A percentile compares a stretch with the other conserved stretches of the same genome.
Evolutionary conservation across 495 filamentous ascomycete genomes (phyloP).

Genomic region (Xylaria nigripes): DNA sequence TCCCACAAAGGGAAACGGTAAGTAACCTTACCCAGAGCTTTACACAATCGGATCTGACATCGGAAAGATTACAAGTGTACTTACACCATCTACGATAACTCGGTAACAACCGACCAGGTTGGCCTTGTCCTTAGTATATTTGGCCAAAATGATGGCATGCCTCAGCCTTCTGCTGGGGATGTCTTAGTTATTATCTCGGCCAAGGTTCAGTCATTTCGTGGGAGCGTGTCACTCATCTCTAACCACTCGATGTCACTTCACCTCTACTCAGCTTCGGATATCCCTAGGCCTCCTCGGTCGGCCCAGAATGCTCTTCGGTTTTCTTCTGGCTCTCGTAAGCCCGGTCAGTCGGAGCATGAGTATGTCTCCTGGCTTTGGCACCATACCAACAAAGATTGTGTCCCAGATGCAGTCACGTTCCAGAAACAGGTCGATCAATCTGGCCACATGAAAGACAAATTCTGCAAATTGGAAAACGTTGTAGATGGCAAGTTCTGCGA

Average conservation of each 20-base stretch:
- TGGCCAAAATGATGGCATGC: constrained; percentile 31
- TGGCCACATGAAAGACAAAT: constrained; percentile 44
- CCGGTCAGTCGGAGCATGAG: constrained; percentile 19
- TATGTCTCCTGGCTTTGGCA: constrained; percentile 39
- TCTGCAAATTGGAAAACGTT: constrained; percentile 58
- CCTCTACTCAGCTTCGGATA: constrained; percentile 31
- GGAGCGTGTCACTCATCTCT: constrained; percentile 32
- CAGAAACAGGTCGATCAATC: constrained; percentile 29
- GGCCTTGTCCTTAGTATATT: constrained; percentile 38
- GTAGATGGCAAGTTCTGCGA: constrained; percentile 52
- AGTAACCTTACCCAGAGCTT: constrained; percentile 5
- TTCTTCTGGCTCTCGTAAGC: constrained; percentile 6
- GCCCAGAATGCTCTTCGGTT: constrained; percentile 26
- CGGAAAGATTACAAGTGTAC: constrained; percentile 33
- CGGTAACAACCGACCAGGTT: constrained; percentile 22
- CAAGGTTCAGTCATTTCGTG: constrained; percentile 30
- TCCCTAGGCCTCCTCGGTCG: constrained; percentile 31
- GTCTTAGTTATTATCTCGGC: constrained; percentile 33
- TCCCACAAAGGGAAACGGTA: constrained; percentile 34
- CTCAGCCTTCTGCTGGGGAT: constrained; percentile 30
- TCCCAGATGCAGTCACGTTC: constrained; percentile 42
- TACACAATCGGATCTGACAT: constrained; percentile 4
- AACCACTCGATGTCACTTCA: constrained; percentile 27
- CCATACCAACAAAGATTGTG: constrained; percentile 28
- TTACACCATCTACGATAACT: constrained; percentile 35